Evolutionary conservation across 1,284 basidiomycete species (phyloP).

Genomic region (Fomitiporia mediterranea): DNA sequence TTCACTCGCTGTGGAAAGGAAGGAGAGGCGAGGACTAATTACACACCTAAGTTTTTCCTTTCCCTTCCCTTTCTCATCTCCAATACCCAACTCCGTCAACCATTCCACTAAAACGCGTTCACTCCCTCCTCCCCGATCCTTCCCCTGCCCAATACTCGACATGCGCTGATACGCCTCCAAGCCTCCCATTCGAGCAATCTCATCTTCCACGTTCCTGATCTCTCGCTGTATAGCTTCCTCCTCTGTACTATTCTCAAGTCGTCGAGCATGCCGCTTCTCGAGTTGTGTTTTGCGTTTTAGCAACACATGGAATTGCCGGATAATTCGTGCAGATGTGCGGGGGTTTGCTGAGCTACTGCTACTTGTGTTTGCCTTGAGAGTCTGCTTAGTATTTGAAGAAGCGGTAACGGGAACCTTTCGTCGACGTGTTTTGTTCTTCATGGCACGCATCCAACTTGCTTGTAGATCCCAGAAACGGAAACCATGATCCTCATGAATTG

Average conservation of each 20-base stretch:
- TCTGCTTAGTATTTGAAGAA: neutral
- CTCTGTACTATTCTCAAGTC: too few species aligned
- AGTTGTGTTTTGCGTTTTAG: constrained; percentile 56
- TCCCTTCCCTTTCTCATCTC: constrained; percentile 23
- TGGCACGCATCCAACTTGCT: too few species aligned
- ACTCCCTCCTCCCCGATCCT: constrained; percentile 79
- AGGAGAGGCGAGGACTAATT: constrained; percentile 13
- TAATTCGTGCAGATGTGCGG: constrained; percentile 54
- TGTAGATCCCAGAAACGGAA: too few species aligned
- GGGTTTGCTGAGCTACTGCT: constrained; percentile 38
- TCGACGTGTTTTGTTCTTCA: constrained; percentile 14
- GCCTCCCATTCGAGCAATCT: constrained; percentile 69
- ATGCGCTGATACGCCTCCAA: constrained; percentile 76
- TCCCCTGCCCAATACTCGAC: constrained; percentile 74
- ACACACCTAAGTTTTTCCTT: constrained; percentile 40
- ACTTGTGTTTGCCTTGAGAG: neutral
- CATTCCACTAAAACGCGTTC: constrained; percentile 74
- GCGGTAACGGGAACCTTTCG: constrained; percentile 20
- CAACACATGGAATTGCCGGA: constrained; percentile 65
- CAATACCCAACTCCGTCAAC: constrained; percentile 53
- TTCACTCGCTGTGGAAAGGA: neutral
- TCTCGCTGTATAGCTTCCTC: constrained; percentile 27
- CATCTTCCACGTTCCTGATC: constrained; percentile 47
- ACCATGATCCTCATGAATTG: too few species aligned
- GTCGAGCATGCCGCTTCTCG: constrained; percentile 25